Base-by-base conservation (phyloP, 805 yeast species). In the Starmerella khaoyaiensis region DNA sequence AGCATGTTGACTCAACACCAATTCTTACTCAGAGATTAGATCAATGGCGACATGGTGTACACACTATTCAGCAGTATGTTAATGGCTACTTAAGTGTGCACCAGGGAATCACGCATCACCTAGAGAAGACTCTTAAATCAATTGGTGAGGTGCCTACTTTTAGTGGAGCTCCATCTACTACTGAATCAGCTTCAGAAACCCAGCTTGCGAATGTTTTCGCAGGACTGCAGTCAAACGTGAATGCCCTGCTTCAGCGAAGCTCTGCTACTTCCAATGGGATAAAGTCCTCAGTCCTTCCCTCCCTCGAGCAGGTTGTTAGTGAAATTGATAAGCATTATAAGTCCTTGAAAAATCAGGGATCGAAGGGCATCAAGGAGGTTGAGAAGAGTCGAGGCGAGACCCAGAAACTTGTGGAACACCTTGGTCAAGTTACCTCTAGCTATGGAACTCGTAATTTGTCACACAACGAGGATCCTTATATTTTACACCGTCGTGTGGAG, bases 381-480 rank as follows among this genome's bases (percentile, higher is more conserved):
- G 64, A 60, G 41, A 53, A 49, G 47, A 54, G 58, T 16, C 56
- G 60, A 20, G 46, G 40, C 18, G 34, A 36, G 14, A 62, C 67
- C 4, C 57, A 57, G 41, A 64, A 60, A 46, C 61, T 58, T 14
- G 48, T 69, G 22, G 64, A 59, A 44, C 53, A 51, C n/a, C 50
- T 63, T 12, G 47, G 41, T 16, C 55, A 58, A 28, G 54, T 52
- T 21, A 36, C 47, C n/a, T 56, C 63, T 15, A 37, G 59, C 8
- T 62, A 63, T 31, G 49, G 52, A 23, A 37, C 52, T 16, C 50
- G 55, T 24, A 58, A 55, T 36, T 41, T 58, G 6, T 69, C 65
- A 22, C 56, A 59, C 36, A 51, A 55, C 31, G 54, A 54, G 26
- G 76, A 70, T 45, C 76, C 76, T 5, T 70, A 63, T 44, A 47